phyloP scores from a whole-genome alignment of 192 early-diverging fungal species.

The Podila verticillata region DNA sequence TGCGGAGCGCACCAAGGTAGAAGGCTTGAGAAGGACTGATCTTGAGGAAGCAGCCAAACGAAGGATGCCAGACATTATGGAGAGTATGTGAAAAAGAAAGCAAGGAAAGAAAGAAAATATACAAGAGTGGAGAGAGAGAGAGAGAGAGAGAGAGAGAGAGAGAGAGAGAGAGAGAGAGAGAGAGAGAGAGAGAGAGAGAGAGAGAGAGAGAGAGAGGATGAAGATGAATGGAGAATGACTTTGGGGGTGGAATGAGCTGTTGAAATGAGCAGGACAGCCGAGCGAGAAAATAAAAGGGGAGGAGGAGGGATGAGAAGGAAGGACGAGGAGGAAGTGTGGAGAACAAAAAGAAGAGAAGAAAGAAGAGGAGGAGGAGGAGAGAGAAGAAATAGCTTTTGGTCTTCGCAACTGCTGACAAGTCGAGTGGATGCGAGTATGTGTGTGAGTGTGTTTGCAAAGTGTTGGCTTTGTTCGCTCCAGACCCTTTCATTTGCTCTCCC shows the following conservation, averaged over 20 bases:
- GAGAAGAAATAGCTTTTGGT: neutral
- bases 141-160: neutral
- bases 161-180: neutral
- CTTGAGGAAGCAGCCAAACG: slow-evolving; percentile 35
- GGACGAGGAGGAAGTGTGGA: neutral
- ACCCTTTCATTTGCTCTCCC: no score
- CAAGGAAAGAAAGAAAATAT: neutral
- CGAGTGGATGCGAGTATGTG: no score
- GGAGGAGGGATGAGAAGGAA: slow-evolving; percentile 1
- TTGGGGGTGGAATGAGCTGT: neutral
- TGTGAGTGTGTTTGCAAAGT: no score
- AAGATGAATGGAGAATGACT: neutral
- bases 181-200: neutral
- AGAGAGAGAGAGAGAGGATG: neutral
- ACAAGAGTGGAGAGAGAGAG: neutral
- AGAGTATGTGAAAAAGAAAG: no score
- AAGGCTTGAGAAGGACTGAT: slow-evolving; percentile 25
- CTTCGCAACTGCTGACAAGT: no score
- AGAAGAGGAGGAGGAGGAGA: neutral
- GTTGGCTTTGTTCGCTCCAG: no score
- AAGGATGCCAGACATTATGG: slow-evolving; percentile 48
- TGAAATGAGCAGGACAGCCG: neutral
- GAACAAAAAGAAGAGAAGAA: slow-evolving; percentile 1
- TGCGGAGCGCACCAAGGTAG: slow-evolving; percentile 27
- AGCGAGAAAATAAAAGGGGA: neutral